Conservation (phyloP, 2,329 filamentous ascomycete genomes). For the Bipolaris cookei region DNA sequence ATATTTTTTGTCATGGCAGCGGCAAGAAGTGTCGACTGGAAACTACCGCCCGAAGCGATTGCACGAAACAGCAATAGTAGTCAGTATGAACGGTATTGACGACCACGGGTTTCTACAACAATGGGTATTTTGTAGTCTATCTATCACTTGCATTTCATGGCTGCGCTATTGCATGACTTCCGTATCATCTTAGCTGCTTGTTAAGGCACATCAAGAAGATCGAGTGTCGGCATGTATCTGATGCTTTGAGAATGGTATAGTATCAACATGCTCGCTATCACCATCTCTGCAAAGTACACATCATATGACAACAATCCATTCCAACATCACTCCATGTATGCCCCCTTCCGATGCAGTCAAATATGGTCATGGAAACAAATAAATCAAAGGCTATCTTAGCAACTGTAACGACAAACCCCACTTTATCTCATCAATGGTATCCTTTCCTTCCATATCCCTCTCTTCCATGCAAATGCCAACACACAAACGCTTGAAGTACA, state of each 20-base stretch:
- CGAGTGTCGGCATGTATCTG: no score
- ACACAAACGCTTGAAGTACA: conserved; percentile 25
- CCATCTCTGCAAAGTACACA: not conserved
- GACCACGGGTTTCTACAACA: not conserved
- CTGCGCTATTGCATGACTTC: not conserved
- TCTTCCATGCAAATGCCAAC: conserved; percentile 28
- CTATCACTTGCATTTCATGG: not conserved
- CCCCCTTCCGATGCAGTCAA: not conserved
- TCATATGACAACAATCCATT: not conserved
- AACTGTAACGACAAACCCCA: conserved; percentile 3
- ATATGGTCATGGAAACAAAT: not conserved
- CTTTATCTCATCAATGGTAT: conserved; percentile 16
- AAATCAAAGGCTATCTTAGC: conserved; percentile 10
- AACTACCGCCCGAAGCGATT: not conserved
- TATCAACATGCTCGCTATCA: not conserved
- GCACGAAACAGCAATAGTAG: not conserved
- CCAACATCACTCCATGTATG: not conserved
- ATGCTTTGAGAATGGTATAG: not conserved
- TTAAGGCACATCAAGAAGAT: not conserved
- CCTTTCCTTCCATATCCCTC: conserved; percentile 14
- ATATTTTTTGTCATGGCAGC: not conserved
- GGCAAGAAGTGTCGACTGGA: not conserved
- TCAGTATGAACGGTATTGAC: not conserved
- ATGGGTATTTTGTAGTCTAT: not conserved
- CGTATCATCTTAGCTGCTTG: not conserved